Conservation (phyloP, 2,329 filamentous ascomycete genomes). For the Sporothrix brasiliensis region DNA sequence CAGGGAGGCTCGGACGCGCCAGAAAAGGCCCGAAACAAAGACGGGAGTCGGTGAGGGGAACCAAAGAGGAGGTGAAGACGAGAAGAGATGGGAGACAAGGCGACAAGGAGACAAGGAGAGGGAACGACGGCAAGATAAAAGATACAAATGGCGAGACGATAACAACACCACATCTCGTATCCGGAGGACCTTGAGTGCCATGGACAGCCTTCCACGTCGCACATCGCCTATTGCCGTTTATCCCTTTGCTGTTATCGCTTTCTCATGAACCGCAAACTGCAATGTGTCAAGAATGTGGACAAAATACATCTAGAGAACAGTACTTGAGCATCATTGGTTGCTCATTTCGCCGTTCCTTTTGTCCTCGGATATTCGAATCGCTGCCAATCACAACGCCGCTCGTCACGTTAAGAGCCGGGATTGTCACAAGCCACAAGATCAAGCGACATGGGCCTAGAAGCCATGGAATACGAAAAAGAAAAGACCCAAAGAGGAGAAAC, state of each 20-base stretch:
- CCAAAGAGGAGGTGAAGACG: not conserved
- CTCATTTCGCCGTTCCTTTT: not conserved
- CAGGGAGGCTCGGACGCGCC: not conserved
- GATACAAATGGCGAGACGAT: not conserved
- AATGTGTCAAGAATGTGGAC: slow-evolving; percentile 7
- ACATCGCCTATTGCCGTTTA: not conserved
- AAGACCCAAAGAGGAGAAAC: slow-evolving; percentile 20
- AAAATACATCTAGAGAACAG: not conserved
- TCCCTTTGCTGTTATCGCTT: not conserved
- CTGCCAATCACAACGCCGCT: no score
- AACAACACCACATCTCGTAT: not conserved
- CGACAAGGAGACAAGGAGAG: no score
- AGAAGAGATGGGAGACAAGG: not conserved
- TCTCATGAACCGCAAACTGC: not conserved
- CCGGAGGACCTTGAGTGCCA: no score
- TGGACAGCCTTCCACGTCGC: not conserved
- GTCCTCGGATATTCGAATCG: not conserved
- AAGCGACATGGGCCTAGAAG: not conserved
- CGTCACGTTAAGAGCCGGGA: not conserved
- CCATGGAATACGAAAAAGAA: slow-evolving; percentile 1
- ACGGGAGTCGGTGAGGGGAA: slow-evolving; percentile 8
- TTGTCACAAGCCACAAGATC: slow-evolving; percentile 7
- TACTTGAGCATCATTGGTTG: not conserved
- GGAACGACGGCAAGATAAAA: no score
- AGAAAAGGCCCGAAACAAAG: slow-evolving; percentile 16